Conservation (phyloP, 2,329 filamentous ascomycete genomes). For the Drechmeria coniospora region DNA sequence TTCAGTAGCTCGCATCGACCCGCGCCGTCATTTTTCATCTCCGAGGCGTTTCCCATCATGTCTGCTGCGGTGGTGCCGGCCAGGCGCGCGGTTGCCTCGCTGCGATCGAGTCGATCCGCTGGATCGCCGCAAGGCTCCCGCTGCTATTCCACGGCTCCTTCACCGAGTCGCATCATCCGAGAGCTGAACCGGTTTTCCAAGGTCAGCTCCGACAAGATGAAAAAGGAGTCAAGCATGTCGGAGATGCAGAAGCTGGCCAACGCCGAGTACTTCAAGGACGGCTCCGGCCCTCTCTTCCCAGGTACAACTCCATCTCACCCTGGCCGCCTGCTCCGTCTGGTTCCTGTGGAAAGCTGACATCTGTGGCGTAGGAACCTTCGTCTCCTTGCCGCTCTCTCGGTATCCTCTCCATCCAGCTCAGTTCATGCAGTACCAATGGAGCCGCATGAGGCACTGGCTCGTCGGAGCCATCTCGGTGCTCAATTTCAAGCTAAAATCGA, state of each 20-base stretch:
- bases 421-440: constrained; percentile 21
- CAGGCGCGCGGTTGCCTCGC: constrained; percentile 8
- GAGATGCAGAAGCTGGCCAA: constrained; percentile 15
- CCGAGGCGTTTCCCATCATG: no score
- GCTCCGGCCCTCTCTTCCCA: constrained; percentile 19
- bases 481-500: constrained; percentile 28
- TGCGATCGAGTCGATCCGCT: constrained; percentile 6
- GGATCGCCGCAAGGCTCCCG: constrained; percentile 11
- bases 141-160: constrained; percentile 11
- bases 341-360: neutral
- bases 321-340: neutral
- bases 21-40: no score
- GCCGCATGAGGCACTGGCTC: constrained; percentile 19
- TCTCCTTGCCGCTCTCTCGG: constrained; percentile 24
- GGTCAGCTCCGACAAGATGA: constrained; percentile 10
- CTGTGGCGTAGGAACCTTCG: constrained; percentile 29
- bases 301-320: constrained; percentile 6
- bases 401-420: constrained; percentile 13
- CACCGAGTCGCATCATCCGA: constrained; percentile 11
- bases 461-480: constrained; percentile 19
- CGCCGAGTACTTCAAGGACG: constrained; percentile 17
- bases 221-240: constrained; percentile 15
- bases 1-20: no score
- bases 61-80: constrained; percentile 6
- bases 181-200: constrained; percentile 13